These are phyloP conservation scores for Cotoneaster glaucophyllus DNA, from an alignment of 306 rosid species.

Conservation along the genomic window DNA sequence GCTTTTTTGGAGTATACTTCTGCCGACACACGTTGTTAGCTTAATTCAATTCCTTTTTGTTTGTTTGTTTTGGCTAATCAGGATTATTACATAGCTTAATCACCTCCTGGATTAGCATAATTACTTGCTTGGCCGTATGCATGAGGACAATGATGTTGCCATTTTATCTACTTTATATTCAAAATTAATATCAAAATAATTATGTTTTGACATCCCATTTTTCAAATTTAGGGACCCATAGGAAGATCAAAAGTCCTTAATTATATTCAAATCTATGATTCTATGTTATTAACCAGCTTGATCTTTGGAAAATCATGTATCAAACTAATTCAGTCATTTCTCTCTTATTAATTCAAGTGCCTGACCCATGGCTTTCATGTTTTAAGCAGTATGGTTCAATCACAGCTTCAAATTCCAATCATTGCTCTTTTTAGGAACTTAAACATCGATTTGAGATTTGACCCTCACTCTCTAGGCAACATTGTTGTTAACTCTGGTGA, in stretches of 20 bases:
- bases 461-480: neutral
- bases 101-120: neutral
- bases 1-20: neutral
- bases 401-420: neutral
- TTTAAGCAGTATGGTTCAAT: neutral
- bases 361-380: neutral
- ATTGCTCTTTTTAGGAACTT: neutral
- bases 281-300: neutral
- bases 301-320: conserved; percentile 1
- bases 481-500: neutral
- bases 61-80: conserved; percentile 3
- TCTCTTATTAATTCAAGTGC: neutral
- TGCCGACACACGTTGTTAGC: conserved; percentile 10
- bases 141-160: neutral
- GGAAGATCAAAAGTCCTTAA: neutral
- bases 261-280: neutral
- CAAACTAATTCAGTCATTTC: neutral
- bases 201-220: neutral
- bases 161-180: neutral
- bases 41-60: neutral
- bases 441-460: neutral
- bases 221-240: neutral
- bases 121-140: neutral
- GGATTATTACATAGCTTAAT: neutral
- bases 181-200: too few species aligned